Evolutionary conservation across 2,329 filamentous ascomycete genomes (phyloP).

Genomic region (Ophiostoma himal-ulmi): DNA sequence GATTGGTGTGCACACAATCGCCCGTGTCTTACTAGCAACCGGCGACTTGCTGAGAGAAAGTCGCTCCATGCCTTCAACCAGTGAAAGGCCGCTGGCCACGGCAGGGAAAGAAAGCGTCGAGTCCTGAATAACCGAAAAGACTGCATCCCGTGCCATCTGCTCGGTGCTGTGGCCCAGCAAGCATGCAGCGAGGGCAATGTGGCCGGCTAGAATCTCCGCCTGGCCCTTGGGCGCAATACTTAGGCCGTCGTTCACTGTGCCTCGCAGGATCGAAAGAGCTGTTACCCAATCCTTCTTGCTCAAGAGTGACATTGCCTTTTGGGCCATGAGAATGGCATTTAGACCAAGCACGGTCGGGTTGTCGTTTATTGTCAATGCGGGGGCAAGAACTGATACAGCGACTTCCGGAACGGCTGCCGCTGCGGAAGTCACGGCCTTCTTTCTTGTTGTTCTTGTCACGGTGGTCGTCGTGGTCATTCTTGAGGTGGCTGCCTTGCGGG

Average conservation of each 20-base stretch:
- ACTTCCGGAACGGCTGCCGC: neutral
- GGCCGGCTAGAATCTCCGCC: conserved; percentile 42
- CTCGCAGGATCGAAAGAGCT: conserved; percentile 51
- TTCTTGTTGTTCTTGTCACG: neutral
- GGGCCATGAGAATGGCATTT: conserved; percentile 38
- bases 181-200: conserved; percentile 61
- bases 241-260: neutral
- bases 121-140: conserved; percentile 85
- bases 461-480: neutral
- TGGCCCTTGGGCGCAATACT: conserved; percentile 2
- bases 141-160: conserved; percentile 70
- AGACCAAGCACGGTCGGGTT: conserved; percentile 32
- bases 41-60: conserved; percentile 30
- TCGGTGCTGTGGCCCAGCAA: conserved; percentile 63
- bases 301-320: conserved; percentile 43
- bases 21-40: conserved; percentile 33
- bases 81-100: conserved; percentile 38
- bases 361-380: conserved; percentile 20
- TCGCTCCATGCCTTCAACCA: neutral
- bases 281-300: conserved; percentile 51
- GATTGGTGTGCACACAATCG: conserved; percentile 21
- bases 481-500: neutral
- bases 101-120: conserved; percentile 86
- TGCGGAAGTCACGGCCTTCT: neutral
- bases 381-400: neutral